Percentiles rank a stretch among this genome's conserved stretches.
phyloP scores from a whole-genome alignment of 257 asterid species.

The Primulina eburnea region DNA sequence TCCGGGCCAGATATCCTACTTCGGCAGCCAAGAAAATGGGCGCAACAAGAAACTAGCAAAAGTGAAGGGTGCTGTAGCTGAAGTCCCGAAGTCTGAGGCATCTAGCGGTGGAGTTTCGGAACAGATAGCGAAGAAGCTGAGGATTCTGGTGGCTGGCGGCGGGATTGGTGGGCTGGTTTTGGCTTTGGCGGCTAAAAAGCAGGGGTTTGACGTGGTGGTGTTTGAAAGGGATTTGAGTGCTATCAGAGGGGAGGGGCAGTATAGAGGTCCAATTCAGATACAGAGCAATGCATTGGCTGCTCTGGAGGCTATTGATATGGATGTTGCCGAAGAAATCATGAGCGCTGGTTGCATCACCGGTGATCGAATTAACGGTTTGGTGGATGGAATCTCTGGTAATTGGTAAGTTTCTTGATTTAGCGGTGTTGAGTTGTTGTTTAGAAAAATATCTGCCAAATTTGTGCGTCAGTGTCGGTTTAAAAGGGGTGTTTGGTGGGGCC shows the following conservation, averaged over 20 bases:
- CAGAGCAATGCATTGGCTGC: conserved; percentile 98
- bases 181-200: conserved; percentile 81
- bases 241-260: conserved; percentile 92
- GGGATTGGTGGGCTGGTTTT: conserved; percentile 94
- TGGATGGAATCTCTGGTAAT: conserved; percentile 80
- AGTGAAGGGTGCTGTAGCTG: conserved; percentile 36
- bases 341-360: conserved; percentile 87
- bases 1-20: conserved; percentile 22
- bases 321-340: conserved; percentile 77
- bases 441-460: not conserved
- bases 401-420: conserved; percentile 47
- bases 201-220: conserved; percentile 86
- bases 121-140: conserved; percentile 48
- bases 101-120: conserved; percentile 11
- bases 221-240: conserved; percentile 98
- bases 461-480: not conserved
- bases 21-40: conserved; percentile 29
- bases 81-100: conserved; percentile 18
- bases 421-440: not conserved
- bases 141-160: conserved; percentile 90
- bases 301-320: conserved; percentile 87
- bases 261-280: conserved; percentile 90
- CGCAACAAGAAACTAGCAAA: conserved; percentile 27
- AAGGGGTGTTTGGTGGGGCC: too few species aligned
- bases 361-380: conserved; percentile 87